phyloP scores from a whole-genome alignment of 1,284 basidiomycete genomes.

The Pseudozyma flocculosa region DNA sequence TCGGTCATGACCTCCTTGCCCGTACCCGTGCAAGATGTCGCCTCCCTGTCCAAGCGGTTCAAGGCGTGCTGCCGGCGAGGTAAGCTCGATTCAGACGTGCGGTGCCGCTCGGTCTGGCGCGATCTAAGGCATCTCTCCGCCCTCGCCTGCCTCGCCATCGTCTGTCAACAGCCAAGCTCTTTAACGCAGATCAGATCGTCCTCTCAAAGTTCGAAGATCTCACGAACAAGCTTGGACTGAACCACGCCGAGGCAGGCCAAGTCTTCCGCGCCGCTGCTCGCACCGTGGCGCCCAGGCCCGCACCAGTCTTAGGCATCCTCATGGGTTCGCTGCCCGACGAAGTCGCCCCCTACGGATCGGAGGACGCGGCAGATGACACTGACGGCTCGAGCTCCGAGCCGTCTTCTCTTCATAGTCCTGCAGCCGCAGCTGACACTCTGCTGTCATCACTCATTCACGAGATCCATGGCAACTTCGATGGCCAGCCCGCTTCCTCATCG shows the following conservation, averaged over 20 bases:
- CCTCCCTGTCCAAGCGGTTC: slow-evolving; percentile 31
- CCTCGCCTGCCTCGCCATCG: too few relatives aligned
- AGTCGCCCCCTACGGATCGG: too few relatives aligned
- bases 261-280: slow-evolving; percentile 21
- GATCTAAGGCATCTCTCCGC: too few relatives aligned
- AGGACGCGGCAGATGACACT: slow-evolving; percentile 7
- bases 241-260: slow-evolving; percentile 7
- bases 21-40: slow-evolving; percentile 20
- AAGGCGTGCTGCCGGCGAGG: slow-evolving; percentile 28
- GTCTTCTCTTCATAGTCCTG: too few relatives aligned
- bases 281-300: slow-evolving; percentile 9
- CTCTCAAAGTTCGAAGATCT: slow-evolving; percentile 17
- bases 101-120: too few relatives aligned
- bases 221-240: slow-evolving; percentile 13
- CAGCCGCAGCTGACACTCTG: too few relatives aligned
- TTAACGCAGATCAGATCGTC: slow-evolving; percentile 25
- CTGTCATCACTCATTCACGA: too few relatives aligned
- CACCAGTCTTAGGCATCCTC: slow-evolving; percentile 20
- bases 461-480: too few relatives aligned
- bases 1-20: not conserved
- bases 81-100: too few relatives aligned
- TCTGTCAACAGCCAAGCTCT: slow-evolving; percentile 24
- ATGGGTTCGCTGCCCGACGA: too few relatives aligned
- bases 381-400: too few relatives aligned
- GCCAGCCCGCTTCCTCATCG: too few relatives aligned